Percentiles rank a stretch among this genome's conserved stretches.
Evolutionary conservation across 192 early-diverging fungal genomes (phyloP).

Genomic region (Ambispora gerdemannii): DNA sequence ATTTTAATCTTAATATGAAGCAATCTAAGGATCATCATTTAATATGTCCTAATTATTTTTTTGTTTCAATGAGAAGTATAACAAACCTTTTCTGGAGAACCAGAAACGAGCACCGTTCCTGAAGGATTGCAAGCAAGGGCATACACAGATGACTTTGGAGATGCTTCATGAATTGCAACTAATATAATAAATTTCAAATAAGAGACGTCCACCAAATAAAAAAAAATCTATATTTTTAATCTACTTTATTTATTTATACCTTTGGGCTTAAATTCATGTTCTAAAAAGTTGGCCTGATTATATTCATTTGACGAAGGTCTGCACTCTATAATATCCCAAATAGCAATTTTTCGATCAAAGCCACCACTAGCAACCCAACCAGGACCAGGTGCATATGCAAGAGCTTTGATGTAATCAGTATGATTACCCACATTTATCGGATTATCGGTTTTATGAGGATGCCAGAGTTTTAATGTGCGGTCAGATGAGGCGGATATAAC

Average conservation of each 20-base stretch:
- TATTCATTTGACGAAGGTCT: slow-evolving; percentile 18
- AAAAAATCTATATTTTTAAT: background rate
- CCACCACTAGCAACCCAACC: slow-evolving; percentile 88
- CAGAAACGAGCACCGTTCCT: slow-evolving; percentile 81
- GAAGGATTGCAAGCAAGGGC: slow-evolving; percentile 75
- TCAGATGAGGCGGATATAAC: slow-evolving; percentile 92
- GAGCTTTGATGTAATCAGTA: slow-evolving; percentile 86
- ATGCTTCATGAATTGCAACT: slow-evolving; percentile 49
- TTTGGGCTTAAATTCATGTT: slow-evolving; percentile 17
- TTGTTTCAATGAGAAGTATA: background rate
- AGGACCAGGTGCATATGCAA: slow-evolving; percentile 70
- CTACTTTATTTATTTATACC: too few relatives aligned
- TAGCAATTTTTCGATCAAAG: slow-evolving; percentile 77
- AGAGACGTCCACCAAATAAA: background rate
- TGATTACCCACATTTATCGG: slow-evolving; percentile 74
- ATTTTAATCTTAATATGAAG: too few relatives aligned
- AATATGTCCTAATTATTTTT: background rate
- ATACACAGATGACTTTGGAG: slow-evolving; percentile 77
- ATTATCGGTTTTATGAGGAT: slow-evolving; percentile 53
- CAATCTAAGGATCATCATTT: background rate
- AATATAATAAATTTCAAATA: background rate
- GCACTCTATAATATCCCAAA: slow-evolving; percentile 85
- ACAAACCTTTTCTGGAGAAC: slow-evolving; percentile 86
- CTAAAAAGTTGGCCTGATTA: background rate
- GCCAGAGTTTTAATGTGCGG: slow-evolving; percentile 78